phyloP scores from a whole-genome alignment of 179 eudicot species.

The Spergularia azorica region DNA sequence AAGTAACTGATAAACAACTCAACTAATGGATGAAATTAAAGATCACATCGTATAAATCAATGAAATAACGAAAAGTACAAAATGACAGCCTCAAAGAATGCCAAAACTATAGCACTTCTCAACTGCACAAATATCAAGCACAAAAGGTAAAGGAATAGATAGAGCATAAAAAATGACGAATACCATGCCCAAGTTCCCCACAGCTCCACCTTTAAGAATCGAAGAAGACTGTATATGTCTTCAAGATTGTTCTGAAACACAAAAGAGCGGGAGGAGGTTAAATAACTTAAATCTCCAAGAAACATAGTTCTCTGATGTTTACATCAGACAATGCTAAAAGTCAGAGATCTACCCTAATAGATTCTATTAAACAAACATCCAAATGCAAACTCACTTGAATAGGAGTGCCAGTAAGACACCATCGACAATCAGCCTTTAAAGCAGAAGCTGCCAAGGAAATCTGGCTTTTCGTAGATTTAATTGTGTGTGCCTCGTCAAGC shows the following conservation, averaged over 20 bases:
- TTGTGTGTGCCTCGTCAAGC: slow-evolving; percentile 97
- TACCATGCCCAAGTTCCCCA: slow-evolving; percentile 99
- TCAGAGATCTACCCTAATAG: background rate
- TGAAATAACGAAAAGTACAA: too few species aligned
- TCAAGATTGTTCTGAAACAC: slow-evolving; percentile 80
- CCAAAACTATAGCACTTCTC: too few species aligned
- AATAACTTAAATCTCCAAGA: too few species aligned
- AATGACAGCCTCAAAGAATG: too few species aligned
- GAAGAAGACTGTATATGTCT: slow-evolving; percentile 92
- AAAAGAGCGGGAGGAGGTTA: slow-evolving; percentile 15
- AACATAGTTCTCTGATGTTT: too few species aligned
- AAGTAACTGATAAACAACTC: too few species aligned
- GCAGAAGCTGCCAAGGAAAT: slow-evolving; percentile 86
- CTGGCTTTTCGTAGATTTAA: slow-evolving; percentile 92
- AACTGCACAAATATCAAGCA: background rate
- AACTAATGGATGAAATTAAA: too few species aligned
- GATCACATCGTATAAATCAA: too few species aligned
- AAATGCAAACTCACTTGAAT: slow-evolving; percentile 63
- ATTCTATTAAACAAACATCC: background rate
- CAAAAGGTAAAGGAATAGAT: background rate
- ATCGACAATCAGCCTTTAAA: slow-evolving; percentile 77
- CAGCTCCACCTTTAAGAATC: slow-evolving; percentile 93
- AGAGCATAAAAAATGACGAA: background rate
- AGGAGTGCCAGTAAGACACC: slow-evolving; percentile 99
- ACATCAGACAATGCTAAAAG: background rate